A percentile compares a stretch with the other conserved stretches of the same genome.
Evolutionary conservation across 306 rosid species (phyloP).

Genomic region (Trichosanthes cucumerina): DNA sequence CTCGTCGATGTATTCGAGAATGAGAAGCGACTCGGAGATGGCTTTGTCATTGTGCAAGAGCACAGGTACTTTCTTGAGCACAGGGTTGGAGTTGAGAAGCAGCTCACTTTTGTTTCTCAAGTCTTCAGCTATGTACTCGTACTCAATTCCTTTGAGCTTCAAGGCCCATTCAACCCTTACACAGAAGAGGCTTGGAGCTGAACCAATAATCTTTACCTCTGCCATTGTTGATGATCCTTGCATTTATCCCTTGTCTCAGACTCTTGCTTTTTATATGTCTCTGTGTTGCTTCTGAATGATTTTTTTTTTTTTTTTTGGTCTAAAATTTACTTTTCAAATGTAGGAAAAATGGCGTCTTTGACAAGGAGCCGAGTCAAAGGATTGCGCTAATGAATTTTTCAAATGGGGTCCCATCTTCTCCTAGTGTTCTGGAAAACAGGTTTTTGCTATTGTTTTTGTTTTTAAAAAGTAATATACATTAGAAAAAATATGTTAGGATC

Average conservation of each 20-base stretch:
- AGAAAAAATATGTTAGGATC: no score
- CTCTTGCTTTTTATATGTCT: background rate
- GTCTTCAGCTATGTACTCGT: conserved; percentile 29
- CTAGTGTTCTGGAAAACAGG: background rate
- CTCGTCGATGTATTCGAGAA: conserved; percentile 48
- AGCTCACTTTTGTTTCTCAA: conserved; percentile 31
- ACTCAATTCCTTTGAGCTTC: conserved; percentile 36
- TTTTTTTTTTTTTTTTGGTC: background rate
- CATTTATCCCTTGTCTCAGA: background rate
- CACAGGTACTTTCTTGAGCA: conserved; percentile 46
- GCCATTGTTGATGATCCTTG: conserved; percentile 7
- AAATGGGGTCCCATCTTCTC: background rate
- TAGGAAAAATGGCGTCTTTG: background rate
- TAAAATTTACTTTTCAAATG: background rate
- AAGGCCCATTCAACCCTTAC: conserved; percentile 29
- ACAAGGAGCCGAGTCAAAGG: background rate
- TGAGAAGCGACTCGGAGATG: conserved; percentile 38
- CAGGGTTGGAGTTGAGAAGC: conserved; percentile 43
- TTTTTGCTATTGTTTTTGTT: background rate
- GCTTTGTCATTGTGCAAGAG: conserved; percentile 38
- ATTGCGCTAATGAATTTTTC: background rate
- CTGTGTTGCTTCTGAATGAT: background rate
- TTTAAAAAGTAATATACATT: no score
- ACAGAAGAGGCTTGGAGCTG: conserved; percentile 14
- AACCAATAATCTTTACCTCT: conserved; percentile 18